Base-by-base conservation (phyloP, 805 yeast genomes). In the Pichia exigua region DNA sequence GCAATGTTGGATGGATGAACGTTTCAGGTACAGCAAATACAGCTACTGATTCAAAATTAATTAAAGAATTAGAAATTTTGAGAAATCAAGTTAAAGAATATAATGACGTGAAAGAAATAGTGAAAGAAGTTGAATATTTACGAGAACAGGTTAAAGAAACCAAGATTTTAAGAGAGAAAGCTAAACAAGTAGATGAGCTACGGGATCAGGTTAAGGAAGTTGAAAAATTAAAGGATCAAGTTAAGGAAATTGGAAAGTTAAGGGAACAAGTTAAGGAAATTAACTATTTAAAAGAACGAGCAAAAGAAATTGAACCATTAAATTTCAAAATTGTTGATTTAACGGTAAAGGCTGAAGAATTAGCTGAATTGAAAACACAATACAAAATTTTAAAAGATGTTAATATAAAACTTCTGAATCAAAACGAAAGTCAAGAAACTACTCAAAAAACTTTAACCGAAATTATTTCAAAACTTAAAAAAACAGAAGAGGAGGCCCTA, bases 1-100 rank as follows among this genome's bases (percentile, higher is more conserved):
- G 45, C 5, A 22, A 28, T 26, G 44, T n/a, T 12, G 57, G 54
- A 8, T 54, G 54, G 57, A 32, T 41, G 45, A 44, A 44, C 17
- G 45, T 46, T 22, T 18, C 40, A 4, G 20, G 18, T 20, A 32
- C 17, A 20, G 20, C 9, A 11, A 28, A 26, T 28, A 20, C 39
- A 35, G 6, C 39, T 4, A 35, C 20, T 35, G 39, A 35, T 35
- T 20, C 39, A n/a, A 35, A 41, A 26, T 22, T 48, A 22, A 5
- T 49, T 26, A 45, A 46, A 39, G 46, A 49, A 46, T 22, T 27
- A 13, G 47, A 39, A 27, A 44, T 43, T 28, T 40, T 40, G 3
- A 27, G 8, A 26, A 32, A 12, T 2, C 17, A 10, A 38, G 4
- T 15, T 41, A 39, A 44, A 18, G 38, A 12, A 21, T 1, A 42